phyloP scores from a whole-genome alignment of 1,284 basidiomycete species.

The Exobasidium rhododendri region DNA sequence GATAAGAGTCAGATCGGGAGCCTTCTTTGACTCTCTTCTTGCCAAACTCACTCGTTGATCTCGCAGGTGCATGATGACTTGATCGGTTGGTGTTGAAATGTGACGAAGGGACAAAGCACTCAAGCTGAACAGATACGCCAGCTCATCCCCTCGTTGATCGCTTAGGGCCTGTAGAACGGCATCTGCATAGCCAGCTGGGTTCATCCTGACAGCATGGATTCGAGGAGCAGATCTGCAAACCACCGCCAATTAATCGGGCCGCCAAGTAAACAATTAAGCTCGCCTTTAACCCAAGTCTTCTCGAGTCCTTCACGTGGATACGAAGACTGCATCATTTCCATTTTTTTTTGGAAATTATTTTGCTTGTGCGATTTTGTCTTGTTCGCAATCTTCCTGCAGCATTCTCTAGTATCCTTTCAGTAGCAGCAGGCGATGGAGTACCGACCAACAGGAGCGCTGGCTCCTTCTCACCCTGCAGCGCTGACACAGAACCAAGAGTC shows the following conservation, averaged over 20 bases:
- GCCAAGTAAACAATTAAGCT: no score
- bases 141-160: background rate
- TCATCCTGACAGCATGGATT: background rate
- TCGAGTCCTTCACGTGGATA: no score
- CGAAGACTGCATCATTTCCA: no score
- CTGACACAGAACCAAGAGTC: conserved; percentile 30
- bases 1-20: no score
- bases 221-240: no score
- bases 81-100: background rate
- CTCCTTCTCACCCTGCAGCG: background rate
- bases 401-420: no score
- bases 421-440: conserved; percentile 1
- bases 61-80: background rate
- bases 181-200: conserved; percentile 11
- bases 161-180: conserved; percentile 8
- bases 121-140: conserved; percentile 2
- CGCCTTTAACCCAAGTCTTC: no score
- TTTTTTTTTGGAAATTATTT: no score
- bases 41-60: background rate
- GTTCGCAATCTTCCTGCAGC: no score
- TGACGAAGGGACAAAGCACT: background rate
- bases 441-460: background rate
- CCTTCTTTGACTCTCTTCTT: background rate
- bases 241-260: no score
- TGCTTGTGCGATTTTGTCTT: no score